A percentile compares a stretch with the other conserved stretches of the same genome.
phyloP scores from a whole-genome alignment of 257 asterid species.

The Solanum etuberosum region DNA sequence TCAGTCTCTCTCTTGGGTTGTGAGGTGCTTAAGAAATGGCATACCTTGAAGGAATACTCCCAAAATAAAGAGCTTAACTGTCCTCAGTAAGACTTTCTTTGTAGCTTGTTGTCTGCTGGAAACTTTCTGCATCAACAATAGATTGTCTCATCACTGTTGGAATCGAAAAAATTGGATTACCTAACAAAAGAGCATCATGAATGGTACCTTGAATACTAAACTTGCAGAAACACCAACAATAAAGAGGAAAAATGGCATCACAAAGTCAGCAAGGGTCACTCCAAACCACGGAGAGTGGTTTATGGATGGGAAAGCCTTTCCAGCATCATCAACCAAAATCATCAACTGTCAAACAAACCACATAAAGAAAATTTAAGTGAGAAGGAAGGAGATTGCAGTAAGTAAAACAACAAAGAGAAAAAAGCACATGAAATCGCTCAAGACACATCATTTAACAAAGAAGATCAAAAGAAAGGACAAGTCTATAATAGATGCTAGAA shows the following conservation, averaged over 20 bases:
- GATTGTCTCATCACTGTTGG: background rate
- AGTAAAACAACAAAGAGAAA: background rate
- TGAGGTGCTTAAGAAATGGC: background rate
- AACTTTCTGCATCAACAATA: slow-evolving; percentile 41
- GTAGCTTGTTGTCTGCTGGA: slow-evolving; percentile 51
- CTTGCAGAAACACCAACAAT: slow-evolving; percentile 75
- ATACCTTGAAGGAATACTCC: slow-evolving; percentile 90
- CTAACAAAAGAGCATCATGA: background rate
- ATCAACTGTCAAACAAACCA: slow-evolving; percentile 39
- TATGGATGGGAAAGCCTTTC: slow-evolving; percentile 76
- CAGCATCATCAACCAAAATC: slow-evolving; percentile 95
- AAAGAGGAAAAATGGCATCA: slow-evolving; percentile 90
- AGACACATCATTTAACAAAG: background rate
- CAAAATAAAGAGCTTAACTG: slow-evolving; percentile 53
- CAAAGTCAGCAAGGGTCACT: slow-evolving; percentile 85
- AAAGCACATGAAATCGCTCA: background rate
- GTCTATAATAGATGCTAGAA: background rate
- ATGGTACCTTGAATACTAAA: slow-evolving; percentile 71
- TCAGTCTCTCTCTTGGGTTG: background rate
- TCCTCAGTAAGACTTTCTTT: slow-evolving; percentile 55
- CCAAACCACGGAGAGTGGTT: slow-evolving; percentile 96
- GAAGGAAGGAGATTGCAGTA: background rate
- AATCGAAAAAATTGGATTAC: background rate
- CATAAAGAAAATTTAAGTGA: background rate
- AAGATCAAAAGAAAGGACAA: background rate